Evolutionary conservation across 176 grass and related monocot species (phyloP).

Genomic region (Lolium rigidum): DNA sequence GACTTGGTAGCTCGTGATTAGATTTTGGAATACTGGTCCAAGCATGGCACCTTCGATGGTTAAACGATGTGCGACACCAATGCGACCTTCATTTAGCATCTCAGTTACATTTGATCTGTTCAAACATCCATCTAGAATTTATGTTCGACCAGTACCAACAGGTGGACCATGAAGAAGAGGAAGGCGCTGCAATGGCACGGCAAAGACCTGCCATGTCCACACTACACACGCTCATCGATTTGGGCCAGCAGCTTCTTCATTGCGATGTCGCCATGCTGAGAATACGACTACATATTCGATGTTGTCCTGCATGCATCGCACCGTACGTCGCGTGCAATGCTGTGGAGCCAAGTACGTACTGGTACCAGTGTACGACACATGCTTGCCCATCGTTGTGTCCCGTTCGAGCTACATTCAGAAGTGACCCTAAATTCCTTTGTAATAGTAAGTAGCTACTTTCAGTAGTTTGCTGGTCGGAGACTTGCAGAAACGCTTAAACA

Average conservation of each 20-base stretch:
- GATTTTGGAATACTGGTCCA: no score
- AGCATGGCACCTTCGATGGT: no score
- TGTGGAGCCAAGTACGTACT: not conserved
- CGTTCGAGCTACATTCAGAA: no score
- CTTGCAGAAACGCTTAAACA: not conserved
- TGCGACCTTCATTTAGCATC: no score
- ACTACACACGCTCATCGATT: not conserved
- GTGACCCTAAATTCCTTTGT: no score
- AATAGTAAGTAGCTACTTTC: no score
- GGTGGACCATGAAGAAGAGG: slow-evolving; percentile 16
- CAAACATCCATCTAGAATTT: slow-evolving; percentile 20
- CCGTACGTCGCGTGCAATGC: not conserved
- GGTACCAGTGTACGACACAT: not conserved
- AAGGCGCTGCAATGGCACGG: not conserved
- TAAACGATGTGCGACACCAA: no score
- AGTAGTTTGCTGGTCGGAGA: no score
- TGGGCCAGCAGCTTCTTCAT: slow-evolving; percentile 19
- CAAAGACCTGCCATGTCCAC: slow-evolving; percentile 8
- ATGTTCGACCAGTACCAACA: not conserved
- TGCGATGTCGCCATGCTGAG: not conserved
- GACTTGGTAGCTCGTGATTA: no score
- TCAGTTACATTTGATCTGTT: not conserved
- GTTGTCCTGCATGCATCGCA: no score
- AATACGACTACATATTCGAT: not conserved
- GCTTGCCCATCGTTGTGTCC: not conserved